These are phyloP conservation scores for Papiliotrema flavescens DNA, from an alignment of 1,284 basidiomycete genomes.

Conservation along the genomic window DNA sequence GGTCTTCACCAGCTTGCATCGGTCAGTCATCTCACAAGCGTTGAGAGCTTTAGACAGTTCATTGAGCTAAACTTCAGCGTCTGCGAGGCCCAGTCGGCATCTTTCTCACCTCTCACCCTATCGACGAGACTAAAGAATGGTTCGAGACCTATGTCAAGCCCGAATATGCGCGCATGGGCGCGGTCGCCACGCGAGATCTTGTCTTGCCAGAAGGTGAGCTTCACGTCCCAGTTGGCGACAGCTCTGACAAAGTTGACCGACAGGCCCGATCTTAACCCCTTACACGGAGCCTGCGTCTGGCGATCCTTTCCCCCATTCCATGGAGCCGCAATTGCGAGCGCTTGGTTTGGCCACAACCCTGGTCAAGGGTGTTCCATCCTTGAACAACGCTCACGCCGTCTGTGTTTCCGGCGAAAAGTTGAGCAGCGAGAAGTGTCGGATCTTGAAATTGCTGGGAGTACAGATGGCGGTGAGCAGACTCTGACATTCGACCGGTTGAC, in stretches of 20 bases:
- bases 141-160: slow-evolving; percentile 84
- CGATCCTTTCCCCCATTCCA: slow-evolving; percentile 86
- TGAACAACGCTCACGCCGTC: slow-evolving; percentile 74
- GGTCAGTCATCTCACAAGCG: slow-evolving; percentile 52
- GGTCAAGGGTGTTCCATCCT: slow-evolving; percentile 80
- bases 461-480: slow-evolving; percentile 63
- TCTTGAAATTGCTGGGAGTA: slow-evolving; percentile 81
- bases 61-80: slow-evolving; percentile 56
- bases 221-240: too few relatives aligned
- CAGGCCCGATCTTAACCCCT: slow-evolving; percentile 52
- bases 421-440: slow-evolving; percentile 77
- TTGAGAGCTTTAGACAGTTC: background rate
- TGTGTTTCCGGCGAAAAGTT: slow-evolving; percentile 80
- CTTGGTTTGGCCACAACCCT: slow-evolving; percentile 84
- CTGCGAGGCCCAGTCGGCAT: slow-evolving; percentile 91
- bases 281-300: slow-evolving; percentile 63
- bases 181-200: slow-evolving; percentile 70
- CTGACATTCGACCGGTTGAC: background rate
- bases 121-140: slow-evolving; percentile 89
- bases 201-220: slow-evolving; percentile 62
- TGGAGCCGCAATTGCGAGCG: slow-evolving; percentile 91
- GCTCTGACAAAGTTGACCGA: too few relatives aligned
- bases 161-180: slow-evolving; percentile 89
- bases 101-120: slow-evolving; percentile 83
- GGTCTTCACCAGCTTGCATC: slow-evolving; percentile 77